Evolutionary conservation across 2,329 filamentous ascomycete genomes (phyloP), one percentile per base, ranked within the genome.

Genomic region (Fusarium acutatum): DNA sequence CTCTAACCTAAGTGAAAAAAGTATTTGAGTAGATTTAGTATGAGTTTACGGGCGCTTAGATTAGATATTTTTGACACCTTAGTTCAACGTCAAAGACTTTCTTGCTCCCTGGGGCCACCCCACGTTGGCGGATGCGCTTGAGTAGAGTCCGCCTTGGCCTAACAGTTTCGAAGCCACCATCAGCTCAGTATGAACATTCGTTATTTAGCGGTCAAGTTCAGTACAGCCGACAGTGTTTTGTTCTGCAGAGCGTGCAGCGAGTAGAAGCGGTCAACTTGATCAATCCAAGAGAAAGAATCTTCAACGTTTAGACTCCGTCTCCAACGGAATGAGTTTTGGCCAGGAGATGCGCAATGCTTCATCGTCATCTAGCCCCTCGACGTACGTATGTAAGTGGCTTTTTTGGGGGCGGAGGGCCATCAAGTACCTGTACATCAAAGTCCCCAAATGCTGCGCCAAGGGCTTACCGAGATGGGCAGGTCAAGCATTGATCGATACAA

Each of bases 381-480:
- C 28, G 40, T 62, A 56, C 63, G 69, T 71, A 60, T 67, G 63
- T 61, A 60, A 61, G 67, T 74, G 68, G 71, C 70, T 69, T 73
- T 56, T 44, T 60, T 38, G 56, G 65, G 65, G 69, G 64, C 64
- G 52, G 52, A 61, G 54, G 54, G 18, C 15, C 14, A 38, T 32
- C 17, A 69, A 65, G 71, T 74, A 73, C 54, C 58, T 49, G 9
- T 73, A 73, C 71, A 54, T 64, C 15, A 3, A 14, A 14, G 17
- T 30, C 38, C 20, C 22, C 30, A 57, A 53, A 22, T 32, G 40
- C 62, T 53, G 28, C 40, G 47, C 30, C 46, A 60, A 69, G 52
- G 40, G 35, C 71, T 74, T 73, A 52, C 71, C 71, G 50, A 68
- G 71, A 72, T 58, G 71, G 71, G 71, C 71, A 73, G 71, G 71